Conservation (phyloP, 257 asterid genomes). For the Nicotiana attenuata region DNA sequence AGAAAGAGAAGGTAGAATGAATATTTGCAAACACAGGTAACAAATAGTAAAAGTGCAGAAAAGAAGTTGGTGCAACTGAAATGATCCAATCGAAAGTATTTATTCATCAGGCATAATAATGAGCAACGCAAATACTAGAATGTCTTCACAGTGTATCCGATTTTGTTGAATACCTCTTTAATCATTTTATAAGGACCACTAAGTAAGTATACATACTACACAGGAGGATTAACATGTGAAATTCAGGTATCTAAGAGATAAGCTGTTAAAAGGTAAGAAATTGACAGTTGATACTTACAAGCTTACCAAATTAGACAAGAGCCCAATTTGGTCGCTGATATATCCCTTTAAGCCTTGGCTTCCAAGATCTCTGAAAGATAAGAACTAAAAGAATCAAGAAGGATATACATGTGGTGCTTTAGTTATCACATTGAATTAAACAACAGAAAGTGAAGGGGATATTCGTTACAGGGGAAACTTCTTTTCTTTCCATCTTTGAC, state of each 20-base stretch:
- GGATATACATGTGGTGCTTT: neutral
- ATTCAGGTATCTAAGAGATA: neutral
- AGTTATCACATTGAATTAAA: neutral
- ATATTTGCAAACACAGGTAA: neutral
- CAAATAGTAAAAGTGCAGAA: neutral
- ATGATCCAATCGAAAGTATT: conserved; percentile 7
- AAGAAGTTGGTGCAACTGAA: conserved; percentile 5
- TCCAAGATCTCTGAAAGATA: conserved; percentile 75
- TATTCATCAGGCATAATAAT: neutral
- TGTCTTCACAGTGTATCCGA: neutral
- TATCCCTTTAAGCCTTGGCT: conserved; percentile 89
- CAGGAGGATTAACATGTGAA: neutral
- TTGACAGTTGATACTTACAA: conserved; percentile 60
- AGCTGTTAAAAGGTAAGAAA: conserved; percentile 8
- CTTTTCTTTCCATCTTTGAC: neutral
- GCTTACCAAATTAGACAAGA: conserved; percentile 85
- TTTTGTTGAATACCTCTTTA: neutral
- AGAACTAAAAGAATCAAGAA: conserved; percentile 1
- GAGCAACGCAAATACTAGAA: neutral
- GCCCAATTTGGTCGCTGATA: conserved; percentile 64
- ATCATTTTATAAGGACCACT: neutral
- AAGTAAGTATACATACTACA: neutral
- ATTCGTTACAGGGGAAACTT: neutral
- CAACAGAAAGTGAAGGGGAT: neutral
- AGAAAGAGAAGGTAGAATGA: conserved; percentile 5